Conservation (phyloP, 371 early-diverging fungal genomes). For the Actinomortierella ambigua region DNA sequence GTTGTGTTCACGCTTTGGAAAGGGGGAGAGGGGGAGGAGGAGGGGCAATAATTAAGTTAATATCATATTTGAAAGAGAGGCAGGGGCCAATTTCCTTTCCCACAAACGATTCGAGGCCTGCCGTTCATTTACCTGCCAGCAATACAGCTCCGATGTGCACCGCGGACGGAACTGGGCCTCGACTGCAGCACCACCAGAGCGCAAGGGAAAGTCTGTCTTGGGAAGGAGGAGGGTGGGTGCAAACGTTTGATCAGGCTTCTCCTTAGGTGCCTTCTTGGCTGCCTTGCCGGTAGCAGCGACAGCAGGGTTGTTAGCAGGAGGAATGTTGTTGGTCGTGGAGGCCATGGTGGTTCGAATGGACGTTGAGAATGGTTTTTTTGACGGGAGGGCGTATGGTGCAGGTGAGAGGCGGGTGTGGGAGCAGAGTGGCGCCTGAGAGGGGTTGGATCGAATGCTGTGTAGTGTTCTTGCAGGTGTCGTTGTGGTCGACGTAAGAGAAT, state of each 20-base stretch:
- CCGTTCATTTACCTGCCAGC: constrained; percentile 67
- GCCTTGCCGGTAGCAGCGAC: background rate
- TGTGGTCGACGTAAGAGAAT: no score
- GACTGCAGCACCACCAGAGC: constrained; percentile 68
- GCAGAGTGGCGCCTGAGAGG: no score
- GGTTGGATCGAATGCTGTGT: no score
- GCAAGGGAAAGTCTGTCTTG: constrained; percentile 73
- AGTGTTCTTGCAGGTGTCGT: no score
- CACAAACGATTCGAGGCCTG: background rate
- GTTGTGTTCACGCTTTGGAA: constrained; percentile 56
- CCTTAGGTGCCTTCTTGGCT: constrained; percentile 23
- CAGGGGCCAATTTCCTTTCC: no score
- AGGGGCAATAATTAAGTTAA: background rate
- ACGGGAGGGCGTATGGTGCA: no score
- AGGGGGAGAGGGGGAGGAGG: background rate
- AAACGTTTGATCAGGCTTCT: constrained; percentile 48
- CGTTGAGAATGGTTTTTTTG: no score
- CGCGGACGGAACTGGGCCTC: constrained; percentile 68
- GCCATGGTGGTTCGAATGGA: constrained; percentile 14
- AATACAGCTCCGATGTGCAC: constrained; percentile 72
- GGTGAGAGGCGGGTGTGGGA: no score
- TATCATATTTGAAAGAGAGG: no score
- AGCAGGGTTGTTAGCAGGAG: constrained; percentile 2
- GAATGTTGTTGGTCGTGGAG: constrained; percentile 4
- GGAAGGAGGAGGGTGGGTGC: constrained; percentile 73